Conservation (phyloP, 1,284 basidiomycete genomes). For the Sporisorium scitamineum region DNA sequence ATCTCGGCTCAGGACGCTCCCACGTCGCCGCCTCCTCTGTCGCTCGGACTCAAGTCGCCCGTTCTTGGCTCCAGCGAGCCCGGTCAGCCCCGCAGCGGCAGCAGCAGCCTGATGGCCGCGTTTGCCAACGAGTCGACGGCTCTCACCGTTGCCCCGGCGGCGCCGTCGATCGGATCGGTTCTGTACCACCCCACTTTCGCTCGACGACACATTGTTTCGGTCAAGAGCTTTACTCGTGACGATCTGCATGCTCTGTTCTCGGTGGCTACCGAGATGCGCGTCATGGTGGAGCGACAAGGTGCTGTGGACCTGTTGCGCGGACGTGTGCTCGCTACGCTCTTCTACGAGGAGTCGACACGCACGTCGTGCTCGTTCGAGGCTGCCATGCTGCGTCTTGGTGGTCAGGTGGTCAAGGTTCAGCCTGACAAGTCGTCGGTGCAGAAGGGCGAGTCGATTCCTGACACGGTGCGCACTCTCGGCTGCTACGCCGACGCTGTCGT, state of each 20-base stretch:
- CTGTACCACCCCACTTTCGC: conserved; percentile 74
- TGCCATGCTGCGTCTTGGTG: conserved; percentile 97
- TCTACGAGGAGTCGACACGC: conserved; percentile 97
- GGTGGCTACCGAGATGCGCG: conserved; percentile 94
- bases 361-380: conserved; percentile 92
- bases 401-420: conserved; percentile 88
- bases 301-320: conserved; percentile 90
- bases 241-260: conserved; percentile 96
- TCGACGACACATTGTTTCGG: conserved; percentile 90
- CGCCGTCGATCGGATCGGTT: conserved; percentile 44
- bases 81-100: conserved; percentile 31
- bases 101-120: conserved; percentile 41
- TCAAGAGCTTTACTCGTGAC: conserved; percentile 90
- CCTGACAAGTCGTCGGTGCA: conserved; percentile 86
- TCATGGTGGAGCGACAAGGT: conserved; percentile 92
- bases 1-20: conserved; percentile 59
- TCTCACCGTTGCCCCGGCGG: conserved; percentile 21
- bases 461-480: conserved; percentile 93
- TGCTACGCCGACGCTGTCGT: conserved; percentile 97
- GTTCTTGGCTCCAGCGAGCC: conserved; percentile 56
- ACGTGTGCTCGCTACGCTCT: conserved; percentile 91
- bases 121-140: conserved; percentile 44
- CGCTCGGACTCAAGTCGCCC: conserved; percentile 50
- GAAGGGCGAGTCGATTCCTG: conserved; percentile 93
- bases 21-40: conserved; percentile 51